Evolutionary conservation across 768 basidiomycete species (phyloP), one percentile per base, ranked within the genome.

Genomic region (Mycena vitilis): DNA sequence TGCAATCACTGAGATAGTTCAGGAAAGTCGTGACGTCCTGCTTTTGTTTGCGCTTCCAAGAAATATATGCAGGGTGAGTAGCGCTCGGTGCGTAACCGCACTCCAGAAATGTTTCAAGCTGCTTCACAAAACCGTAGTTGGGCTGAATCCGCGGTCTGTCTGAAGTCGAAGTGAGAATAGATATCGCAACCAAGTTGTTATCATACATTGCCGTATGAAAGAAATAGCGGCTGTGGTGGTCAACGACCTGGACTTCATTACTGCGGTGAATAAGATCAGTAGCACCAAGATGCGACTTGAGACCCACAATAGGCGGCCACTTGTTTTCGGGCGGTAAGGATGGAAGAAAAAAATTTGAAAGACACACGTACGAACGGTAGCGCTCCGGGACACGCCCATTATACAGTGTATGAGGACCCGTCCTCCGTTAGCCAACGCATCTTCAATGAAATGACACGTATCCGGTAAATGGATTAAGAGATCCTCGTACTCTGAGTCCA

Each of bases 381-480:
- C 81, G 70, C 91, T 92, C 68, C 92, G 82, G 0, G 90, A 93
- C 10, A 93, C 78, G 7, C 92, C 92, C 87, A 91, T 90, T 12
- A 88, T 81, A 74, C 92, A 93, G 69, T 93, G 92, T 16, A 93
- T 88, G 12, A 93, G 83, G 7, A 92, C 86, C 53, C 80, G 83
- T 0, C 90, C 90, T 30, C 85, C 84, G 1, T 74, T 45, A 11
- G 79, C 75, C 47, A 93, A 70, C 5, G 91, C 89, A 23, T 81
- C 68, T 70, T 90, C 83, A 37, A 94, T 92, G 75, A 92, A 94
- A 16, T 73, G 76, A 73, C 89, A 89, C 12, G 88, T 83, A 20
- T 75, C 66, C 4, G 89, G 87, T 2, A 94, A 80, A 71, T 91
- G 85, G n/a, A 89, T 87, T 18, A 93, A 85, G 30, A 94, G 81